These are phyloP conservation scores for Phaeosphaeria sp. DNA, from an alignment of 2,329 filamentous ascomycete species.

Conservation along the genomic window DNA sequence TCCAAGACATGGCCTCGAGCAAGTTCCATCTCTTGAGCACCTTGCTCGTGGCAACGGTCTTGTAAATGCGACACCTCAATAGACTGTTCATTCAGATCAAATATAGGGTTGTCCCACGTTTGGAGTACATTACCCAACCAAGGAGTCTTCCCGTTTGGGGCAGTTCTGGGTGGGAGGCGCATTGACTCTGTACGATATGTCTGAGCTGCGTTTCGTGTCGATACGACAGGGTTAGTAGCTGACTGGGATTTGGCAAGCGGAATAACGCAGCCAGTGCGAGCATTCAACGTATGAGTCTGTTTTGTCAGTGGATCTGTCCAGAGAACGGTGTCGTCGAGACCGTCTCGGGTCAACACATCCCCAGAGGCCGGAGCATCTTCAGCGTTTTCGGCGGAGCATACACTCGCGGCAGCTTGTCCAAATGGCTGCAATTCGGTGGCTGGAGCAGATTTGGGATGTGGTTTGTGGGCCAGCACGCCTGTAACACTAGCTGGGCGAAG, in stretches of 20 bases:
- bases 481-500: not conserved
- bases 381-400: not conserved
- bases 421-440: constrained; percentile 3
- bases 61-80: constrained; percentile 50
- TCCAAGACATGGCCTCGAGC: not conserved
- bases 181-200: constrained; percentile 36
- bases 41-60: constrained; percentile 2
- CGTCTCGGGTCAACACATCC: not conserved
- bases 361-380: not conserved
- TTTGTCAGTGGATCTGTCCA: constrained; percentile 71
- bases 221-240: constrained; percentile 8
- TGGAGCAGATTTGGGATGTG: not conserved
- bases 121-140: constrained; percentile 70
- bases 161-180: constrained; percentile 36
- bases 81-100: constrained; percentile 58
- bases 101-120: constrained; percentile 79
- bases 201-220: constrained; percentile 11
- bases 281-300: constrained; percentile 59
- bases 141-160: constrained; percentile 17
- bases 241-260: constrained; percentile 19
- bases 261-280: constrained; percentile 60
- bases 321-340: constrained; percentile 48
- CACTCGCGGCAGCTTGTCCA: constrained; percentile 16
- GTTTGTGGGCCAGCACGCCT: not conserved
- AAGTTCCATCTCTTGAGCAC: not conserved